Evolutionary conservation across 2,329 filamentous ascomycete species (phyloP).

Genomic region (Ascochyta fabae): DNA sequence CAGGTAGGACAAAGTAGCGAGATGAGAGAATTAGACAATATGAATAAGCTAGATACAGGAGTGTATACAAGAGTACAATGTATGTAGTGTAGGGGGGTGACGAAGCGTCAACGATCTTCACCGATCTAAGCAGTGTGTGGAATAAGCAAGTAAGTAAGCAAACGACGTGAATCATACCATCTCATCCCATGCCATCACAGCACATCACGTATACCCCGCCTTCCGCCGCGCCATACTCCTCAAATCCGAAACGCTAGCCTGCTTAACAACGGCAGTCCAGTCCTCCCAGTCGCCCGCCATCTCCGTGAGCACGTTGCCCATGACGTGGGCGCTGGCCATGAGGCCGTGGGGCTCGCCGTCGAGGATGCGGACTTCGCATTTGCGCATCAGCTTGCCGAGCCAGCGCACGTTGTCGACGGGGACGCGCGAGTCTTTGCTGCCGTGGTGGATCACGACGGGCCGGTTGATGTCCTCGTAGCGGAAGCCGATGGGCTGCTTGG

Average conservation of each 20-base stretch:
- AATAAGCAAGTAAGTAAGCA: too few species aligned
- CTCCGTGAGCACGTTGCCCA: constrained; percentile 93
- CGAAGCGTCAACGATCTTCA: too few species aligned
- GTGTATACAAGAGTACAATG: too few species aligned
- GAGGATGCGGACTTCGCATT: constrained; percentile 88
- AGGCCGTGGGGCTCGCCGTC: constrained; percentile 92
- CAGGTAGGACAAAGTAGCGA: too few species aligned
- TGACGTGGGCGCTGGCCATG: constrained; percentile 92
- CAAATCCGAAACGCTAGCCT: constrained; percentile 17
- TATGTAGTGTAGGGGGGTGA: too few species aligned
- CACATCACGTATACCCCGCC: background rate
- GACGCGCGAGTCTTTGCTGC: constrained; percentile 86
- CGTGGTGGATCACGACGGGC: constrained; percentile 92
- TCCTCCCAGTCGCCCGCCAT: constrained; percentile 84
- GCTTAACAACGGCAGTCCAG: constrained; percentile 43
- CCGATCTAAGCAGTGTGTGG: too few species aligned
- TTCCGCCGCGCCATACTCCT: constrained; percentile 10
- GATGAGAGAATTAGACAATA: too few species aligned
- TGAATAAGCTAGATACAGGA: too few species aligned
- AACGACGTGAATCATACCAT: background rate
- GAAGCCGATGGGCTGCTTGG: constrained; percentile 90
- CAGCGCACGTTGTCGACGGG: constrained; percentile 94
- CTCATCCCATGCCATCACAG: background rate
- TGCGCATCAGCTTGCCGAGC: constrained; percentile 91
- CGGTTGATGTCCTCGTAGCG: constrained; percentile 95